A percentile compares a stretch with the other conserved stretches of the same genome.
phyloP scores from a whole-genome alignment of 108 stramenopile species.

The Nitzschia sp. region DNA sequence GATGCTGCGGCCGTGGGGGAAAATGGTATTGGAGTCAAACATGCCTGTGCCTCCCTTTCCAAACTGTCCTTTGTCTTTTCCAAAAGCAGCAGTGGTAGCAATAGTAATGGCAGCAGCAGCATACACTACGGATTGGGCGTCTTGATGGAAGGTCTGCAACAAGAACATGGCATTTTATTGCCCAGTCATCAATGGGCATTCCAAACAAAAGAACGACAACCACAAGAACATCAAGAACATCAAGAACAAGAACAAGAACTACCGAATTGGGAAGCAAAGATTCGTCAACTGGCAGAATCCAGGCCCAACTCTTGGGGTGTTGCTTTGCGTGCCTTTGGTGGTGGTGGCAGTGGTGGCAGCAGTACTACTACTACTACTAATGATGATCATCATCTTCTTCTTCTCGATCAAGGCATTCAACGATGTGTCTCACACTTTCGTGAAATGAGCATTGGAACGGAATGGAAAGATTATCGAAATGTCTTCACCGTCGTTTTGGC shows the following conservation, averaged over 20 bases:
- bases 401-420: slow-evolving; percentile 36
- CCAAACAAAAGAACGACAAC: background rate
- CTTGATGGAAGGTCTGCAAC: slow-evolving; percentile 50
- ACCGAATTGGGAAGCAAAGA: background rate
- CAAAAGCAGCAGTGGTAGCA: slow-evolving; percentile 18
- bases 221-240: no score
- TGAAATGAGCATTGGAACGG: background rate
- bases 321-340: slow-evolving; percentile 25
- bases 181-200: slow-evolving; percentile 17
- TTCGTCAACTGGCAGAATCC: background rate
- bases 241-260: no score
- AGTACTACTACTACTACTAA: no score
- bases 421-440: slow-evolving; percentile 41
- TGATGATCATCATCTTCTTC: no score
- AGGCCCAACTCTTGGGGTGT: slow-evolving; percentile 21
- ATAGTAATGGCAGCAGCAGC: no score
- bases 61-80: slow-evolving; percentile 49
- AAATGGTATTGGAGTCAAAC: slow-evolving; percentile 78
- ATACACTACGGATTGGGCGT: slow-evolving; percentile 43
- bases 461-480: slow-evolving; percentile 25
- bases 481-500: slow-evolving; percentile 31
- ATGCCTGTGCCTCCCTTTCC: slow-evolving; percentile 66
- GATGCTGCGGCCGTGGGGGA: slow-evolving; percentile 58
- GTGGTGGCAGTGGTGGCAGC: background rate
- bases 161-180: slow-evolving; percentile 40